These are phyloP conservation scores for Agastache rugosa DNA, from an alignment of 257 asterid genomes.

Conservation along the genomic window DNA sequence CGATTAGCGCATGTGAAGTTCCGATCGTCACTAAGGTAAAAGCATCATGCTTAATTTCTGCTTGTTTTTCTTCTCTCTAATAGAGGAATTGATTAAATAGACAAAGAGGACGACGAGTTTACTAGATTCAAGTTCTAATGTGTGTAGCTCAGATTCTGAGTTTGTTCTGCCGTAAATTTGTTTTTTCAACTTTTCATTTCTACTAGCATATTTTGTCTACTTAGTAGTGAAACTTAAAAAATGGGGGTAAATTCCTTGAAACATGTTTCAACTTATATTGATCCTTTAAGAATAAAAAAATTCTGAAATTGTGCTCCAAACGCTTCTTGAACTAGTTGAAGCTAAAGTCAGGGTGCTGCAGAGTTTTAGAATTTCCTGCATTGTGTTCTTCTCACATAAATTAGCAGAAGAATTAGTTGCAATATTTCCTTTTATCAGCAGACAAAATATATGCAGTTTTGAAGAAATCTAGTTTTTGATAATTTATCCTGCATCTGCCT, in stretches of 20 bases:
- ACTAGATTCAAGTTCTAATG: background rate
- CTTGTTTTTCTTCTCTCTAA: background rate
- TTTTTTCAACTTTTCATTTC: background rate
- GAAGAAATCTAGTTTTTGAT: background rate
- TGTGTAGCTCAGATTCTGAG: background rate
- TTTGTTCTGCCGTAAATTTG: background rate
- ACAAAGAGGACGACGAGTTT: no score
- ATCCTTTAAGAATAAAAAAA: background rate
- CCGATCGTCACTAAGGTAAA: conserved; percentile 22
- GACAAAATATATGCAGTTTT: conserved; percentile 19
- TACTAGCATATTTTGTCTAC: background rate
- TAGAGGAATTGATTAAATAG: background rate
- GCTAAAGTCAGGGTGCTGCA: background rate
- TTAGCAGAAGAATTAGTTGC: background rate
- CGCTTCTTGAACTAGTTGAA: no score
- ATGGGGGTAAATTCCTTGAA: background rate
- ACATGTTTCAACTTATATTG: background rate
- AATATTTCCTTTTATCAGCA: background rate
- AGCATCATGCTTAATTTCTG: background rate
- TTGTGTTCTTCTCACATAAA: background rate
- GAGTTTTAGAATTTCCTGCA: background rate
- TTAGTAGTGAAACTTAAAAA: no score
- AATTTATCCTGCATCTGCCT: background rate
- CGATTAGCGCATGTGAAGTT: conserved; percentile 15
- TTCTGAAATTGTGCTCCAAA: background rate